phyloP scores from a whole-genome alignment of 129 eudicot species.

The Helichrysum umbraculigerum region DNA sequence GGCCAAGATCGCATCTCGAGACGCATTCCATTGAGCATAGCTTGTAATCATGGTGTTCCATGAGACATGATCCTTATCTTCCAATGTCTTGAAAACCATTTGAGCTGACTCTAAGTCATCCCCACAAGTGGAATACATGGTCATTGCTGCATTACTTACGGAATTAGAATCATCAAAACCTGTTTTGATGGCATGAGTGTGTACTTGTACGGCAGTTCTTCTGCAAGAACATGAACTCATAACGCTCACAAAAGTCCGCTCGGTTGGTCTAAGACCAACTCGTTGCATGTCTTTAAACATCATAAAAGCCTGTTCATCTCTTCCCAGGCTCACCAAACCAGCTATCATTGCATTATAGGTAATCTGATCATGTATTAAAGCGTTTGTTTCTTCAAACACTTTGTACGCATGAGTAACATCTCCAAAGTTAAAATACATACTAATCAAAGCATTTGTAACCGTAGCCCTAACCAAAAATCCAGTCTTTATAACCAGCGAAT shows the following conservation, averaged over 20 bases:
- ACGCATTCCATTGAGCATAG: constrained; percentile 49
- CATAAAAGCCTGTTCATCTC: constrained; percentile 49
- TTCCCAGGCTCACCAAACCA: constrained; percentile 64
- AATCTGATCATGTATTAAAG: constrained; percentile 45
- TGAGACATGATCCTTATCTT: constrained; percentile 60
- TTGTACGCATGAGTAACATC: constrained; percentile 42
- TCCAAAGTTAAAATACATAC: constrained; percentile 68
- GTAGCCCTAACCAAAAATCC: constrained; percentile 61
- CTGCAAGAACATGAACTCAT: constrained; percentile 53
- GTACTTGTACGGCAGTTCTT: constrained; percentile 50
- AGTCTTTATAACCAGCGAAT: constrained; percentile 60
- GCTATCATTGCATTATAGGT: constrained; percentile 77
- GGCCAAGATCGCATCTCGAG: constrained; percentile 40
- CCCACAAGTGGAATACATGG: constrained; percentile 60
- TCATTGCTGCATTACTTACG: constrained; percentile 69
- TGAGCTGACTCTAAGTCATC: constrained; percentile 42
- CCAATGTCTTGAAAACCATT: constrained; percentile 42
- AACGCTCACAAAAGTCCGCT: constrained; percentile 67
- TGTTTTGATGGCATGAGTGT: constrained; percentile 55
- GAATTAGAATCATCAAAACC: constrained; percentile 52
- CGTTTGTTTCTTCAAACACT: constrained; percentile 56
- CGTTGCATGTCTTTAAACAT: constrained; percentile 61
- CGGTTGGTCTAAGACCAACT: constrained; percentile 52
- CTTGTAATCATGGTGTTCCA: constrained; percentile 80
- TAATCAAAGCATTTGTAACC: constrained; percentile 67